phyloP scores from a whole-genome alignment of 768 basidiomycete genomes.

The Leccinum truebloodii region DNA sequence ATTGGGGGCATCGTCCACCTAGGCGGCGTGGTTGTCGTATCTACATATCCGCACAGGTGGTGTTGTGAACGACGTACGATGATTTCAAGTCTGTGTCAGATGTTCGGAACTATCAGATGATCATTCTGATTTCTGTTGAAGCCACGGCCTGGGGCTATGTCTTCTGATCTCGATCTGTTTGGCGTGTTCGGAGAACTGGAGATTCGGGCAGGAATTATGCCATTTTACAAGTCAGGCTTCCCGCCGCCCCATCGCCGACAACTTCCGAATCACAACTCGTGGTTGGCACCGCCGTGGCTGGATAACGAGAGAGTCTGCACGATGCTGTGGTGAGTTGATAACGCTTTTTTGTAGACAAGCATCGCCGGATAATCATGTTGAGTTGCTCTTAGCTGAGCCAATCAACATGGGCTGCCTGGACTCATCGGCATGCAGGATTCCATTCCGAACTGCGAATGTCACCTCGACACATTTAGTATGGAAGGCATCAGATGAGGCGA shows the following conservation, averaged over 20 bases:
- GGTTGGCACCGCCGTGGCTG: neutral
- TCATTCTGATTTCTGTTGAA: no score
- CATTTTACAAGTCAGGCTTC: neutral
- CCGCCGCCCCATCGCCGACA: neutral
- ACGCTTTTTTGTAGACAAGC: neutral
- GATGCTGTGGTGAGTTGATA: neutral
- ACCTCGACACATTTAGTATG: neutral
- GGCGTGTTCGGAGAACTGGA: neutral
- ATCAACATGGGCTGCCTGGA: neutral
- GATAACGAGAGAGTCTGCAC: neutral
- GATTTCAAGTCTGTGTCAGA: slow-evolving; percentile 39
- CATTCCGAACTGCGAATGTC: neutral
- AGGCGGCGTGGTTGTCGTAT: neutral
- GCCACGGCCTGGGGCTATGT: no score
- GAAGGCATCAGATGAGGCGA: neutral
- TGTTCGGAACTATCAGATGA: neutral
- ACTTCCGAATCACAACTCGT: neutral
- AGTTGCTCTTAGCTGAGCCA: neutral
- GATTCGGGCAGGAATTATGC: neutral
- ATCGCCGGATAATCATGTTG: neutral
- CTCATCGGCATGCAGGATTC: neutral
- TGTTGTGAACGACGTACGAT: slow-evolving; percentile 51
- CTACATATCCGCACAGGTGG: no score
- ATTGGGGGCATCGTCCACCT: slow-evolving; percentile 42
- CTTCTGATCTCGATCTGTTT: no score